Evolutionary conservation across 768 basidiomycete genomes (phyloP).

Genomic region (Lactifluus echinatus): DNA sequence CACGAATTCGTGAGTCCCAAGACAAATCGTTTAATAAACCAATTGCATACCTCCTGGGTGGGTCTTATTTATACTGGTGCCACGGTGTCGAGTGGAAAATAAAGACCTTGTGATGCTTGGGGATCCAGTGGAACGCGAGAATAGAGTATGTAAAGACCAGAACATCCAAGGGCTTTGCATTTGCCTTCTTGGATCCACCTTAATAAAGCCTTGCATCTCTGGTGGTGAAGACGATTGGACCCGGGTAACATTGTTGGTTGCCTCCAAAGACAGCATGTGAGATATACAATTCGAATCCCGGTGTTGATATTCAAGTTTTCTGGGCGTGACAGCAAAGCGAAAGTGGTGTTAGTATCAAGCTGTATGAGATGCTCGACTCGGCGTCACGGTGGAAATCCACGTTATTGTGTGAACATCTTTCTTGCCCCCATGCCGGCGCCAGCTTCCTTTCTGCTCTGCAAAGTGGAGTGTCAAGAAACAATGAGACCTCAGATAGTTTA

Average conservation of each 20-base stretch:
- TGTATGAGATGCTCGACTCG: constrained; percentile 78
- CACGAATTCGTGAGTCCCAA: constrained; percentile 63
- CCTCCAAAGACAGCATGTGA: constrained; percentile 85
- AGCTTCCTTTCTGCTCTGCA: constrained; percentile 81
- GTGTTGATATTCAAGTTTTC: constrained; percentile 1
- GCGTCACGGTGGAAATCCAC: constrained; percentile 51
- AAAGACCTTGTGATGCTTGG: constrained; percentile 63
- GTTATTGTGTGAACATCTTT: constrained; percentile 57
- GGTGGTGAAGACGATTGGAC: constrained; percentile 73
- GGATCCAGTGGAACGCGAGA: constrained; percentile 64
- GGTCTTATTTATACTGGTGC: background rate
- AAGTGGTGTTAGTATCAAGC: constrained; percentile 40
- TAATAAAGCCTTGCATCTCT: constrained; percentile 79
- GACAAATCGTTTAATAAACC: constrained; percentile 75
- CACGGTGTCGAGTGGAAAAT: background rate
- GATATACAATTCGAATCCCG: constrained; percentile 85
- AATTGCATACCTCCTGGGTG: constrained; percentile 79
- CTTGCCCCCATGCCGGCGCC: constrained; percentile 66
- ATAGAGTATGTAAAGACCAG: constrained; percentile 36
- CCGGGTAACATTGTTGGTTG: constrained; percentile 67
- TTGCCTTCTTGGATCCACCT: constrained; percentile 87
- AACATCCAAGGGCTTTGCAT: constrained; percentile 91
- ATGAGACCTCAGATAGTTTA: background rate
- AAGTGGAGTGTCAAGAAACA: constrained; percentile 14
- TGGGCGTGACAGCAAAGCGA: background rate